Conservation (phyloP, 148 eudicot species). For the Rhododendron henanense region DNA sequence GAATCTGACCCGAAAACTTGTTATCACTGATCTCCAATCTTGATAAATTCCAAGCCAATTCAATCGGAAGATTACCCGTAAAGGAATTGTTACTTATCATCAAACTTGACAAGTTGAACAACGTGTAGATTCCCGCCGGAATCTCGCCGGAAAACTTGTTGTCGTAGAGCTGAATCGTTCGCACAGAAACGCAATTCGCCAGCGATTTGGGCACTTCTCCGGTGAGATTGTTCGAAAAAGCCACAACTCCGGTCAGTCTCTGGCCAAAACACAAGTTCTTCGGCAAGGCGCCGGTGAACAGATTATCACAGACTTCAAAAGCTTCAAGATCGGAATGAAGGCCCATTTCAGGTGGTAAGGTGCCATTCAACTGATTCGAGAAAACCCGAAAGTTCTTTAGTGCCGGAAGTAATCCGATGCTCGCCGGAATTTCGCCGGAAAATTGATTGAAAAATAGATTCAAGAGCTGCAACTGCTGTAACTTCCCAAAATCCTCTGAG, state of each 20-base stretch:
- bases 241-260: constrained; percentile 35
- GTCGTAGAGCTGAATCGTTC: constrained; percentile 27
- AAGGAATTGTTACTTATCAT: constrained; percentile 38
- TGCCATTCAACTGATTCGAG: constrained; percentile 40
- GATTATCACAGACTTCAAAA: constrained; percentile 40
- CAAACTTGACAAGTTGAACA: constrained; percentile 21
- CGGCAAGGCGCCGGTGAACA: constrained; percentile 51
- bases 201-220: constrained; percentile 58
- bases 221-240: constrained; percentile 38
- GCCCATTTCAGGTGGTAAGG: constrained; percentile 52
- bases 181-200: constrained; percentile 27
- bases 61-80: constrained; percentile 47
- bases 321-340: constrained; percentile 36
- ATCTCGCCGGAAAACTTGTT: constrained; percentile 51
- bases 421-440: constrained; percentile 36
- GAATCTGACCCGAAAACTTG: constrained; percentile 52
- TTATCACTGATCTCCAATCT: constrained; percentile 47
- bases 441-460: constrained; percentile 33
- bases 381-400: constrained; percentile 27
- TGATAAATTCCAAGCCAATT: constrained; percentile 39
- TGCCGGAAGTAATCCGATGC: constrained; percentile 31
- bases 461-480: constrained; percentile 31
- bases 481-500: constrained; percentile 35
- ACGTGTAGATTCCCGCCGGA: constrained; percentile 53
- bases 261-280: constrained; percentile 40